These are phyloP conservation scores for Exophiala viscosa DNA, from an alignment of 2,329 filamentous ascomycete species.

Conservation along the genomic window DNA sequence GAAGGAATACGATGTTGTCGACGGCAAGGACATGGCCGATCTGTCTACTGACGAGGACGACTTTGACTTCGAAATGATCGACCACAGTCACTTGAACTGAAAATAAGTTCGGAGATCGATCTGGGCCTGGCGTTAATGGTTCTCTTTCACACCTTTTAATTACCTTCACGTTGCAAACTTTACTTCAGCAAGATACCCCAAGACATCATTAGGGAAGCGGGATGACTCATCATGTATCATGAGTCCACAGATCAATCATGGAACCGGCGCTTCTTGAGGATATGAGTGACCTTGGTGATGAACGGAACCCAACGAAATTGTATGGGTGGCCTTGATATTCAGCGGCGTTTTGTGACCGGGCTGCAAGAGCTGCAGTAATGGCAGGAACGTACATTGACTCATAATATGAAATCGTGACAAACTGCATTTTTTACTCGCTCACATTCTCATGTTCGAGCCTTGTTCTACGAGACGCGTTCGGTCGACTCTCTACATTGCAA, in stretches of 20 bases:
- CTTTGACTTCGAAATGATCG: conserved; percentile 43
- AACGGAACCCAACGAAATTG: conserved; percentile 1
- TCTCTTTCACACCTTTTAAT: conserved; percentile 9
- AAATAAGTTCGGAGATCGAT: not conserved
- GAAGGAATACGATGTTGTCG: conserved; percentile 55
- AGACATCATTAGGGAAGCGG: conserved; percentile 29
- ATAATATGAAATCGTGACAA: not conserved
- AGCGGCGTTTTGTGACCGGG: not conserved
- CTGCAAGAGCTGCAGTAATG: not conserved
- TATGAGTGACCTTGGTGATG: conserved; percentile 52
- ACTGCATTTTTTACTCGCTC: no score
- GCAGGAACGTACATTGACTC: not conserved
- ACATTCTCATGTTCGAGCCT: no score
- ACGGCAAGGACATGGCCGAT: conserved; percentile 37
- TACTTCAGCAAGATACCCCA: conserved; percentile 26
- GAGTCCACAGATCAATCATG: not conserved
- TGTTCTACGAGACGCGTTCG: no score
- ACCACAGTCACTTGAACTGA: conserved; percentile 31
- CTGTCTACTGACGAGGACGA: conserved; percentile 35
- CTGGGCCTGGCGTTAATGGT: conserved; percentile 4
- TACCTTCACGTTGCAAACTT: conserved; percentile 5
- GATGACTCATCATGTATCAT: conserved; percentile 12
- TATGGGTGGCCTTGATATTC: conserved; percentile 1
- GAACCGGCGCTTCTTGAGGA: conserved; percentile 49
- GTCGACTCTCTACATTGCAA: no score